Percentiles rank a stretch among this genome's conserved stretches.
Evolutionary conservation across 208 protist genomes (phyloP).

Genomic region (Trypanosoma melophagium): DNA sequence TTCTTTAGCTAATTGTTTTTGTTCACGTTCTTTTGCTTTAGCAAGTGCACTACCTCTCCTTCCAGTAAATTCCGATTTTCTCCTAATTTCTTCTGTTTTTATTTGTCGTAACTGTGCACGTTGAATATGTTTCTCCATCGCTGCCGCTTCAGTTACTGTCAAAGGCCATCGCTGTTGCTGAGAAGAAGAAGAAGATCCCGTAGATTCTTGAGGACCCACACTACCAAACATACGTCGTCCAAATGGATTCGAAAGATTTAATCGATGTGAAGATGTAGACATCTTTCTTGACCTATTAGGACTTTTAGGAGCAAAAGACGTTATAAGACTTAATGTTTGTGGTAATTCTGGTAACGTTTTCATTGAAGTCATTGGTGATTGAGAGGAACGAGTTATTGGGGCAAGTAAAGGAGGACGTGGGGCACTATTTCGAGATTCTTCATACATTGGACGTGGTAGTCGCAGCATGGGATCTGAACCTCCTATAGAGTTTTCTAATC

Average conservation of each 20-base stretch:
- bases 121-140: conserved; percentile 18
- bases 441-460: too few relatives aligned
- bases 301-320: neutral
- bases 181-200: neutral
- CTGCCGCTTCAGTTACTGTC: neutral
- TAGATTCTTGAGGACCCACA: conserved; percentile 3
- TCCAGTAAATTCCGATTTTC: conserved; percentile 3
- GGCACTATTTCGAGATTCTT: neutral
- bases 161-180: neutral
- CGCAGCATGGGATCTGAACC: too few relatives aligned
- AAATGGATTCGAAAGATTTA: conserved; percentile 30
- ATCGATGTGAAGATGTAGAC: neutral
- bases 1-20: conserved; percentile 46
- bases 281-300: neutral
- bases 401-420: neutral
- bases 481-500: neutral
- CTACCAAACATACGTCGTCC: conserved; percentile 48
- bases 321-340: neutral
- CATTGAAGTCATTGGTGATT: neutral
- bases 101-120: conserved; percentile 13
- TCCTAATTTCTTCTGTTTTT: conserved; percentile 27
- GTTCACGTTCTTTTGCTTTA: conserved; percentile 25
- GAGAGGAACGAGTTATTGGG: neutral
- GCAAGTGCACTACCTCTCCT: conserved; percentile 17
- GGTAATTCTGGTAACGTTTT: neutral